Evolutionary conservation across 495 filamentous ascomycete species (phyloP), one percentile per base, ranked within the genome.

Genomic region (Aspergillus indologenus): DNA sequence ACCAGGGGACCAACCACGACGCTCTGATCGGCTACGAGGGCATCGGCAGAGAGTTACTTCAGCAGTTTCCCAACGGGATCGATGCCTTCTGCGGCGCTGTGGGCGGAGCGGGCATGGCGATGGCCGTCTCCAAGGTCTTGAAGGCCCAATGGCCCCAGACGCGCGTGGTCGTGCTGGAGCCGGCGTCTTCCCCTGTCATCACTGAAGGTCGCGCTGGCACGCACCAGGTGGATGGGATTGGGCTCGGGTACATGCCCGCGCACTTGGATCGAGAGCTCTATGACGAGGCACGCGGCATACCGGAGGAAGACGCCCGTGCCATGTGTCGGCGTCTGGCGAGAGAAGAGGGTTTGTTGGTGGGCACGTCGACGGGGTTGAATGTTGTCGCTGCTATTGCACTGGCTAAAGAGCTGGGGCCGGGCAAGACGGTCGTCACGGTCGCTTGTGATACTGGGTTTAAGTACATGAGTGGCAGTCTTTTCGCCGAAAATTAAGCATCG

Each of bases 391-490:
- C 63, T 0, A 42, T 62, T 22, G 20, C 8, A 1, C 22, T 65
- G 26, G 63, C 63, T 0, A 60, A 61, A 45, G 9, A 57, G n/a
- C 47, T 65, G 3, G 56, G 56, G 5, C 56, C 63, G 7, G 44
- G 53, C 2, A 61, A 61, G 53, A 57, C 34, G 21, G 52, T 65
- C 1, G 63, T 54, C n/a, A 65, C 59, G 2, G 53, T 65, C 23
- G 59, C 57, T 5, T 45, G 29, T 34, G 62, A 65, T 43, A 59
- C 59, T 8, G 62, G 62, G 3, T 18, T 65, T 23, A 65, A 65
- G 45, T 65, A 65, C 23, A 18, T 65, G 31, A 44, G 48, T 88
- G 87, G 89, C 76, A 87, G 55, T 88, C 92, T 75, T 73, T 90
- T 40, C 24, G 43, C 56, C n/a, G 54, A 56, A 3, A 29, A 29